Base-by-base conservation (phyloP, 306 rosid genomes). In the Lathyrus tuberosus region DNA sequence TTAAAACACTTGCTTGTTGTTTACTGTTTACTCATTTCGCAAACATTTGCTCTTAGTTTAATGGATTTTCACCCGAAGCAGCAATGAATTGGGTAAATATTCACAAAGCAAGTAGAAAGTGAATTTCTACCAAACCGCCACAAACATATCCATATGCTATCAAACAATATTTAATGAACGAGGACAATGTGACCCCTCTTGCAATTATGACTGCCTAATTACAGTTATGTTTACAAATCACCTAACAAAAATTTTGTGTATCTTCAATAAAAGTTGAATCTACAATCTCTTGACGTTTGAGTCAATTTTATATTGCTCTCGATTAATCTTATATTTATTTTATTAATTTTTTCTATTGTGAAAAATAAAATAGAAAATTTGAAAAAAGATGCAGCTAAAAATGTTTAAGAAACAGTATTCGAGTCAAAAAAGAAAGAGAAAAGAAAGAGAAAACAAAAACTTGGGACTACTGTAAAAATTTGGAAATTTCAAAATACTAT, bases 101-200 rank as follows among this genome's bases (percentile, higher is more conserved):
- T 74, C 72, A 54, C 10, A 74, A 47, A 13, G 28, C 10, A 62
- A 56, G 53, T 6, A 56, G 41, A 76, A 81, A 6, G 43, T 62
- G 46, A 59, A 24, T 43, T 47, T 65, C 62, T 33, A 67, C 79
- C 74, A 43, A 62, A 82, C 51, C 52, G n/a, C 33, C 73, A 4
- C 62, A 20, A 43, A 43, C 51, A 24, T 35, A 24, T 16, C 33
- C 51, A 24, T 35, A 33, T 16, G 10, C 35, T 47, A 47, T 8
- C 20, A 20, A 16, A 46, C 22, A 41, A 65, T 17, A 67, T 72
- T 65, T 72, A 74, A 40, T 33, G 60, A 33, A 33, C 30, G 12
- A 13, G 46, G 22, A 67, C 57, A 10, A 35, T 62, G 62, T 62
- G 79, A 69, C 22, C 12, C 17, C 52, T 41, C 49, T 35, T 49